A percentile compares a stretch with the other conserved stretches of the same genome.
phyloP scores from a whole-genome alignment of 345 rosid species.

The Citrus inodora region DNA sequence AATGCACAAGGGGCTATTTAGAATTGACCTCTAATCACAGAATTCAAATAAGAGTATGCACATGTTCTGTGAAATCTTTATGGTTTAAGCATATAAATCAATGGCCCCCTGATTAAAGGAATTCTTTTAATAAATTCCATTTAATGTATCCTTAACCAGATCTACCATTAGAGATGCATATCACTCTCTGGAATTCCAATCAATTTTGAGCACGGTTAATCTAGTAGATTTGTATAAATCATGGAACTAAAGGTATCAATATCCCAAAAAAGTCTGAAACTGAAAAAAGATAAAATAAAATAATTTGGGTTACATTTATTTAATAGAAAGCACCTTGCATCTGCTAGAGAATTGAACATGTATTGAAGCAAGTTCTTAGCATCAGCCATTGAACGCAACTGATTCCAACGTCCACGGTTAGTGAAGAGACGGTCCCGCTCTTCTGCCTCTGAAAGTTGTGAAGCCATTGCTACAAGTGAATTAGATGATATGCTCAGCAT shows the following conservation, averaged over 20 bases:
- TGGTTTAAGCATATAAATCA: not conserved
- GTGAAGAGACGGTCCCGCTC: slow-evolving; percentile 89
- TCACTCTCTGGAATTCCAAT: not conserved
- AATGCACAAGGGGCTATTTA: slow-evolving; percentile 6
- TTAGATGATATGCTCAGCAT: slow-evolving; percentile 92
- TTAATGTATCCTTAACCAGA: not conserved
- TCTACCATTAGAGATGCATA: not conserved
- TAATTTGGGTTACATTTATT: slow-evolving; percentile 4
- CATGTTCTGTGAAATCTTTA: not conserved
- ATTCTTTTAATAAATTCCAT: not conserved
- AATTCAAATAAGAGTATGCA: not conserved
- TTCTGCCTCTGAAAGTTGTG: slow-evolving; percentile 98
- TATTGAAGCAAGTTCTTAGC: slow-evolving; percentile 95
- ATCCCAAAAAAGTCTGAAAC: not conserved
- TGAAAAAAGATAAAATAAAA: not conserved
- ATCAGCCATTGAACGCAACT: slow-evolving; percentile 96
- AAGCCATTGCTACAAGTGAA: slow-evolving; percentile 97
- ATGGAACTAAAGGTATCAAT: not conserved
- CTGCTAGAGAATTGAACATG: slow-evolving; percentile 85
- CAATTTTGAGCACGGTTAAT: not conserved
- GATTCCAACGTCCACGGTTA: slow-evolving; percentile 97
- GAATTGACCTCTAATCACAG: not conserved
- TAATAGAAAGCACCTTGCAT: slow-evolving; percentile 57
- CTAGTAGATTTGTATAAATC: not conserved
- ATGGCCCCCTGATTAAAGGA: not conserved